Percentiles rank a stretch among this genome's conserved stretches.
Evolutionary conservation across 768 basidiomycete species (phyloP).

Genomic region (Mycena polygramma): DNA sequence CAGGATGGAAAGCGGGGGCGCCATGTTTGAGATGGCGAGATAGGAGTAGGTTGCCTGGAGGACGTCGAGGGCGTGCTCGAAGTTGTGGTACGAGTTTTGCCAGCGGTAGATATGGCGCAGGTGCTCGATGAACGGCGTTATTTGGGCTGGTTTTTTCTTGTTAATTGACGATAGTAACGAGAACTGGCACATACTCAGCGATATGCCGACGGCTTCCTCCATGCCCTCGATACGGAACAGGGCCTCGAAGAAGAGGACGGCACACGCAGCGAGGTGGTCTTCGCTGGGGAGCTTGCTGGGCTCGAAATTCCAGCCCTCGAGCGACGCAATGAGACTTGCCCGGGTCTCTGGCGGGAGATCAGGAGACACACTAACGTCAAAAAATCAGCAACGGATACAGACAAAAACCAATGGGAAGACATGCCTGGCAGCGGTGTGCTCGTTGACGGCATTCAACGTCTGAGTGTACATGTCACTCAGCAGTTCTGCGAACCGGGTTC

Average conservation of each 20-base stretch:
- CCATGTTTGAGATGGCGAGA: conserved; percentile 81
- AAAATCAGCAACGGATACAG: conserved; percentile 7
- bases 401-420: conserved; percentile 40
- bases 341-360: conserved; percentile 65
- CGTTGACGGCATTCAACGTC: conserved; percentile 79
- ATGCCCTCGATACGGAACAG: conserved; percentile 86
- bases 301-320: conserved; percentile 92
- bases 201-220: conserved; percentile 67
- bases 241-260: conserved; percentile 88
- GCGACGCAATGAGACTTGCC: conserved; percentile 70
- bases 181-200: conserved; percentile 63
- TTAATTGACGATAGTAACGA: no score
- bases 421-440: conserved; percentile 60
- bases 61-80: conserved; percentile 96
- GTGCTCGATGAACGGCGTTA: conserved; percentile 85
- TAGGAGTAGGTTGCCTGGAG: conserved; percentile 93
- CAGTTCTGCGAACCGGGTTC: conserved; percentile 82
- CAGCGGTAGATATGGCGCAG: conserved; percentile 93
- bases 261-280: conserved; percentile 85
- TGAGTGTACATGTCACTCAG: conserved; percentile 88
- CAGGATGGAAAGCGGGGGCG: conserved; percentile 82
- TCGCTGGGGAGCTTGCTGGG: conserved; percentile 81
- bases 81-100: conserved; percentile 97
- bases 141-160: conserved; percentile 63
- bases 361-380: conserved; percentile 56